Conservation (phyloP, 139 green algal genomes). For the Micromonas pusilla region DNA sequence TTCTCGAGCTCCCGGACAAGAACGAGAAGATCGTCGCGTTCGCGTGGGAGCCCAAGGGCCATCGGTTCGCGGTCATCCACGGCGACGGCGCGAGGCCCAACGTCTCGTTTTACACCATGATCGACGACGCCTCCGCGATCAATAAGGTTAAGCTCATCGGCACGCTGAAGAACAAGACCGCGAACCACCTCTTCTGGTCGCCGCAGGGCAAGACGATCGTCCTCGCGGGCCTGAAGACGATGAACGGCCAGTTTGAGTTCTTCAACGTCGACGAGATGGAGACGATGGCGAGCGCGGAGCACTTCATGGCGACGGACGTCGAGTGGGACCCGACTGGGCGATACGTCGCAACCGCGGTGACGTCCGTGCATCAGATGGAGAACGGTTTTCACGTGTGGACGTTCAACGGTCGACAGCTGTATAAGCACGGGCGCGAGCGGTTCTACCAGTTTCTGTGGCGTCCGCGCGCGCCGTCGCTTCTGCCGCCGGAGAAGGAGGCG, state of each 20-base stretch:
- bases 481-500: constrained; percentile 74
- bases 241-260: constrained; percentile 95
- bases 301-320: constrained; percentile 95
- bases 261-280: constrained; percentile 90
- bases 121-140: constrained; percentile 46
- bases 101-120: constrained; percentile 91
- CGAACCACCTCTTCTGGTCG: constrained; percentile 81
- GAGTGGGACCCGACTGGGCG: constrained; percentile 86
- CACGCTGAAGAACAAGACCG: constrained; percentile 65
- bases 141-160: constrained; percentile 36
- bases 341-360: constrained; percentile 87
- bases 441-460: constrained; percentile 95
- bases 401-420: constrained; percentile 82
- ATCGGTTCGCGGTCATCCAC: constrained; percentile 86
- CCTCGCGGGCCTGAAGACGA: constrained; percentile 81
- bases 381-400: constrained; percentile 93
- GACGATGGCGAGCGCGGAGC: constrained; percentile 72
- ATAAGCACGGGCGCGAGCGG: constrained; percentile 64
- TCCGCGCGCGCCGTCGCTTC: constrained; percentile 73
- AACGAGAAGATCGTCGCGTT: constrained; percentile 72
- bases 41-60: constrained; percentile 89
- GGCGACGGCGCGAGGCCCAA: constrained; percentile 69
- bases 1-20: constrained; percentile 54
- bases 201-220: constrained; percentile 83
- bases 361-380: constrained; percentile 87